Base-by-base conservation (phyloP, 495 filamentous ascomycete species). In the Cudoniella acicularis region DNA sequence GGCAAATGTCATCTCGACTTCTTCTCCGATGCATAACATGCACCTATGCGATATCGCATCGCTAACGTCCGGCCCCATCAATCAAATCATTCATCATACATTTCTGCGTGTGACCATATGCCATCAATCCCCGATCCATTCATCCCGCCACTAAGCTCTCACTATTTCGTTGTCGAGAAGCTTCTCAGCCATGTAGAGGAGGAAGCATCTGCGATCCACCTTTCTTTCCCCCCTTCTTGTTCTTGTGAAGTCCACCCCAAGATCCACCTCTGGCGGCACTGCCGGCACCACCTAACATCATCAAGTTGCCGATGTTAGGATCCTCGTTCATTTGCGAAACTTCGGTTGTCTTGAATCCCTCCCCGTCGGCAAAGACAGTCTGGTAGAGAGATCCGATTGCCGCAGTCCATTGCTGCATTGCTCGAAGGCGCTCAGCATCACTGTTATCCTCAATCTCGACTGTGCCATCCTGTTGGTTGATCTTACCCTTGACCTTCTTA, bases 381-480 rank as follows among this genome's bases (percentile, higher is more conserved):
- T 71, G 71, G 70, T 79, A 91, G 16, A 96, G 77, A 8, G 77
- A 77, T 16, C 74, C 76, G 49, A 97, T 77, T 1, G 91, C 84
- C 10, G 76, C 75, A 49, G 77, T 83, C 86, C 92, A 94, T 62
- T 86, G 79, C 47, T 84, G 73, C 72, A 98, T 79, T 18, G 91
- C 86, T 50, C 79, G 74, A 52, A 89, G 77, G 55, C 92, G 87
- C 59, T 88, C 88, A 30, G 81, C 79, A 71, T 97, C 92, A 49
- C 78, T 84, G 49, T 78, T 75, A 27, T 84, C 89, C 63, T 89
- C 86, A 40, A 96, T 87, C 66, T 91, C 83, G 26, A 98, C 85
- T 0, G 85, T 91, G 21, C 92, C 91, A 54, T 79, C 81, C 69
- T 89, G 83, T 70, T 97, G 91, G 70, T 98, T 88, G 70, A 98